Conservation (phyloP, 169 alveolate genomes). For the Plasmodium knowlesi region DNA sequence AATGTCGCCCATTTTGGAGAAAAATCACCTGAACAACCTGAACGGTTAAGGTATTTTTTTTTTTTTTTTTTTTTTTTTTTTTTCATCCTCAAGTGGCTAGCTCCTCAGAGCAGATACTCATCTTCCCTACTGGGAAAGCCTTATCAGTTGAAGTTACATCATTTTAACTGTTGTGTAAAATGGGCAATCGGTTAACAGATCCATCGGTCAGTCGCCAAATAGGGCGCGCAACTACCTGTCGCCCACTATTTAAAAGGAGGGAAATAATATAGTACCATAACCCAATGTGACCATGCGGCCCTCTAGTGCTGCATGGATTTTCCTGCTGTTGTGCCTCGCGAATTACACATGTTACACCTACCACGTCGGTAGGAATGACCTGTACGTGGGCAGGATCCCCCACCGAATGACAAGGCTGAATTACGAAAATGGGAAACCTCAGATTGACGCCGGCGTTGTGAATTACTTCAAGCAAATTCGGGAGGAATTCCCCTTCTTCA, state of each 20-base stretch:
- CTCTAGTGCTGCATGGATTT: neutral
- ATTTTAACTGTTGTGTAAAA: neutral
- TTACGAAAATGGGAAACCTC: slow-evolving; percentile 21
- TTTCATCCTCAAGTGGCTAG: neutral
- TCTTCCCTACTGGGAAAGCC: neutral
- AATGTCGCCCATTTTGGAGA: neutral
- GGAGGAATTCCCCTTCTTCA: slow-evolving; percentile 33
- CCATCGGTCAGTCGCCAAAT: neutral
- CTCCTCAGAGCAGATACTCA: neutral
- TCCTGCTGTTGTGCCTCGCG: neutral
- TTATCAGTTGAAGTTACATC: neutral
- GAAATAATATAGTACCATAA: neutral
- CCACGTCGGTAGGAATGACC: neutral
- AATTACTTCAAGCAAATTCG: slow-evolving; percentile 49
- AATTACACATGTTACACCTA: neutral
- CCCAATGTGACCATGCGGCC: neutral
- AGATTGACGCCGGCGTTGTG: slow-evolving; percentile 24
- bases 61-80: too few relatives aligned
- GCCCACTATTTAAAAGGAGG: neutral
- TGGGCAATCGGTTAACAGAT: neutral
- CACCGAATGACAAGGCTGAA: slow-evolving; percentile 8
- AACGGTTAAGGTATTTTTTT: neutral
- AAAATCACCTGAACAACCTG: neutral
- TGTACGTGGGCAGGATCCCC: neutral
- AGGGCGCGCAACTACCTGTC: neutral